Percentiles rank a stretch among this genome's conserved stretches.
Conservation (phyloP, 768 basidiomycete species). For the Auriscalpium vulgare region DNA sequence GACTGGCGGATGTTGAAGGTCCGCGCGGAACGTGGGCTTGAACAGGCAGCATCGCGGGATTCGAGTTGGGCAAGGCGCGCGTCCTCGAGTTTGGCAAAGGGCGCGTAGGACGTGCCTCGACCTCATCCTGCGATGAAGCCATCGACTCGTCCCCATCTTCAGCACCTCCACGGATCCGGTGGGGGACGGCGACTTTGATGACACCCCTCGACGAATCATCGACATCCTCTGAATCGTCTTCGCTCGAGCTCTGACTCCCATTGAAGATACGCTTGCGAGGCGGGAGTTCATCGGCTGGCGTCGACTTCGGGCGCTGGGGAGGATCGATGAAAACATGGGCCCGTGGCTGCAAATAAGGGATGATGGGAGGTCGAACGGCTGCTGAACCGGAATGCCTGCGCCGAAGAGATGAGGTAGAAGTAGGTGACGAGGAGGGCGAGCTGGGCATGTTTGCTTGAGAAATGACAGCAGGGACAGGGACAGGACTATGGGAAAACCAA, state of each 20-base stretch:
- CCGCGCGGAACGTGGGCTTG: conserved; percentile 68
- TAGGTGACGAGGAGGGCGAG: background rate
- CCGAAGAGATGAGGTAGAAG: conserved; percentile 19
- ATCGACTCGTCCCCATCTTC: conserved; percentile 14
- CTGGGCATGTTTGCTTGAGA: background rate
- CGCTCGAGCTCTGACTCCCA: conserved; percentile 10
- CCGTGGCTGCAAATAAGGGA: conserved; percentile 13
- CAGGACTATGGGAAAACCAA: too few relatives aligned
- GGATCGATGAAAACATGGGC: conserved; percentile 30
- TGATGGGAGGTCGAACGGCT: conserved; percentile 25
- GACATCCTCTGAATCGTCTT: conserved; percentile 23
- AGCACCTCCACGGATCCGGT: background rate
- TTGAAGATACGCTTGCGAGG: conserved; percentile 28
- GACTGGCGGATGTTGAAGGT: conserved; percentile 36
- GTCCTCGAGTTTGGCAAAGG: conserved; percentile 32
- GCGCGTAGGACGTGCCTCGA: conserved; percentile 26
- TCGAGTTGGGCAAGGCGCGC: conserved; percentile 33
- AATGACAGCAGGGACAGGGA: too few relatives aligned
- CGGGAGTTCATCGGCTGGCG: conserved; percentile 53
- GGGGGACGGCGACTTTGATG: conserved; percentile 24
- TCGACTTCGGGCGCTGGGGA: conserved; percentile 68
- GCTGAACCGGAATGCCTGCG: conserved; percentile 59
- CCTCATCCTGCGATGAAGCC: conserved; percentile 45
- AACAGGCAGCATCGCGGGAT: conserved; percentile 76
- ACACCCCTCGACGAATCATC: conserved; percentile 32